Evolutionary conservation across 139 green algal genomes (phyloP).

Genomic region (Auxenochlorella pyrenoidosa): DNA sequence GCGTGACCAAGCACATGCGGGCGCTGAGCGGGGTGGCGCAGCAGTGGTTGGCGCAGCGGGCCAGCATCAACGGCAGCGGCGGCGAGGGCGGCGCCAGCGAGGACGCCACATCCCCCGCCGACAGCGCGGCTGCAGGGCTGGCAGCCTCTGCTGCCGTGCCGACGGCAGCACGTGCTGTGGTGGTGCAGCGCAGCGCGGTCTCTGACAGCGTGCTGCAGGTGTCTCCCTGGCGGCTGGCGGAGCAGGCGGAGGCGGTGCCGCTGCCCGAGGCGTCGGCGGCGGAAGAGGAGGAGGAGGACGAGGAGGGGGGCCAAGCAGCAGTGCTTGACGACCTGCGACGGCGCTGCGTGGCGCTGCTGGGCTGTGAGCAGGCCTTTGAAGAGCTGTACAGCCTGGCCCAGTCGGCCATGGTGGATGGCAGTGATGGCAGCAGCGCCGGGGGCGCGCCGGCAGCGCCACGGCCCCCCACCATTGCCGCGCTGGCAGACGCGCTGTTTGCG

Average conservation of each 20-base stretch:
- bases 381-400: conserved; percentile 15
- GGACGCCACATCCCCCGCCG: not conserved
- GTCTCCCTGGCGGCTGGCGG: not conserved
- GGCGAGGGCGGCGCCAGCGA: not conserved
- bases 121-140: not conserved
- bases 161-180: not conserved
- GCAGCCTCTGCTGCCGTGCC: not conserved
- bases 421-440: not conserved
- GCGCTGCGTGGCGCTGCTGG: conserved; percentile 24
- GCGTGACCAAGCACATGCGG: not conserved
- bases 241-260: not conserved
- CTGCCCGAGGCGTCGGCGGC: not conserved
- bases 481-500: not conserved
- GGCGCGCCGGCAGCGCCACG: not conserved
- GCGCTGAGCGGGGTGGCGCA: not conserved
- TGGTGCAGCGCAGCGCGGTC: conserved; percentile 8
- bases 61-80: not conserved
- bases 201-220: conserved; percentile 12
- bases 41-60: not conserved
- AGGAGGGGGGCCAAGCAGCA: not conserved
- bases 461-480: not conserved
- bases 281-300: not conserved
- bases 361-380: not conserved
- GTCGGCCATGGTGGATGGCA: not conserved
- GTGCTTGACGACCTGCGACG: not conserved